Conservation (phyloP, 2,329 filamentous ascomycete species). For the Nemania diffusa region DNA sequence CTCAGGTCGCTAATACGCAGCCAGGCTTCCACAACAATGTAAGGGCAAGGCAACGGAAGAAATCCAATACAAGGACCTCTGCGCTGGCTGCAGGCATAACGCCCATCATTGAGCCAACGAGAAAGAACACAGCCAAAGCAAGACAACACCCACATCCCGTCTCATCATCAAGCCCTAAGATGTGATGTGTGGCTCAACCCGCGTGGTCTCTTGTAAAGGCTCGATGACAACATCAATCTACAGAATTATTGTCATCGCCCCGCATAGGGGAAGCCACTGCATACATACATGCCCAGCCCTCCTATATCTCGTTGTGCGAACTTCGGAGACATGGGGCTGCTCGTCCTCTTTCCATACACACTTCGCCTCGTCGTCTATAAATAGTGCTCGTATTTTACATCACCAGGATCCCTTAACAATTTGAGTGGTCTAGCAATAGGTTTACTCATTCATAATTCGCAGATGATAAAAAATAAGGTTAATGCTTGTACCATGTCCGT, state of each 20-base stretch:
- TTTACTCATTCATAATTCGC: neutral
- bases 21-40: neutral
- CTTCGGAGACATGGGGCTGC: neutral
- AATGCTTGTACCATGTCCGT: neutral
- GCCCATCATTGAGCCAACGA: neutral
- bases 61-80: neutral
- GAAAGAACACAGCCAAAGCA: neutral
- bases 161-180: neutral
- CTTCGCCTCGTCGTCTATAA: neutral
- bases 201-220: neutral
- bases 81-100: neutral
- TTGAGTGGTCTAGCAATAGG: neutral
- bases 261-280: neutral
- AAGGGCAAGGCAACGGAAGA: neutral
- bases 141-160: neutral
- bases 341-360: neutral
- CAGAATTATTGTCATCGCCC: neutral
- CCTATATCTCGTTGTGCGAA: neutral
- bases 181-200: neutral
- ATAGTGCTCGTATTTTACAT: neutral
- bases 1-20: neutral
- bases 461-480: neutral
- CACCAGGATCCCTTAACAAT: neutral
- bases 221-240: neutral
- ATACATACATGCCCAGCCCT: neutral